Percentiles rank a stretch among this genome's conserved stretches.
Evolutionary conservation across 495 filamentous ascomycete species (phyloP).

Genomic region (Cetradonia linearis): DNA sequence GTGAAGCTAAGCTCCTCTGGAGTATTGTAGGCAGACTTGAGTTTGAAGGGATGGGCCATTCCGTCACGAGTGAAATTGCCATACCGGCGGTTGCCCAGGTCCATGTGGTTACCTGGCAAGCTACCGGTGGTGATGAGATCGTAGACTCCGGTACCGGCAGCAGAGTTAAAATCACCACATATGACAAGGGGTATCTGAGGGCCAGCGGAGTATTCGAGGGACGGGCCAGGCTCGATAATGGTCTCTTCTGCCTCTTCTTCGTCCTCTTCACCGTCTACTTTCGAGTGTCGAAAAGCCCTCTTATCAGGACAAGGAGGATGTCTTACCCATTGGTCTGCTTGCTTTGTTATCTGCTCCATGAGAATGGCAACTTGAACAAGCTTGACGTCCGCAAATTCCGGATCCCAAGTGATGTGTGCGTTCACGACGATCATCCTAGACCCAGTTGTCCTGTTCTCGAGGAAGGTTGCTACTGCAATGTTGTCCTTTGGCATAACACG

Average conservation of each 20-base stretch:
- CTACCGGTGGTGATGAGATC: slow-evolving; percentile 70
- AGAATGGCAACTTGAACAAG: slow-evolving; percentile 87
- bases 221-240: slow-evolving; percentile 49
- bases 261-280: slow-evolving; percentile 41
- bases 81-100: slow-evolving; percentile 64
- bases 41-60: slow-evolving; percentile 85
- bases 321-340: slow-evolving; percentile 72
- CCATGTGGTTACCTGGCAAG: slow-evolving; percentile 60
- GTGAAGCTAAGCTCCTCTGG: slow-evolving; percentile 82
- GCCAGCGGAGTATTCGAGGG: slow-evolving; percentile 68
- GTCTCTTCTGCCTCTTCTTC: slow-evolving; percentile 39
- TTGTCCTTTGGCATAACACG: slow-evolving; percentile 96
- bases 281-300: slow-evolving; percentile 54
- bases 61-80: slow-evolving; percentile 86
- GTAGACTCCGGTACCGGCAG: slow-evolving; percentile 72
- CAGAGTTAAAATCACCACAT: slow-evolving; percentile 94
- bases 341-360: slow-evolving; percentile 76
- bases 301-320: slow-evolving; percentile 71
- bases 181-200: slow-evolving; percentile 83
- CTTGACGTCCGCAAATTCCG: slow-evolving; percentile 82
- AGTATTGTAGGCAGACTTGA: slow-evolving; percentile 75
- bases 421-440: slow-evolving; percentile 85
- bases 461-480: slow-evolving; percentile 78
- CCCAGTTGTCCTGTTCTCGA: slow-evolving; percentile 83
- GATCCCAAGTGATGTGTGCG: slow-evolving; percentile 91